phyloP scores from a whole-genome alignment of 345 rosid genomes.

The Camelina hispida region DNA sequence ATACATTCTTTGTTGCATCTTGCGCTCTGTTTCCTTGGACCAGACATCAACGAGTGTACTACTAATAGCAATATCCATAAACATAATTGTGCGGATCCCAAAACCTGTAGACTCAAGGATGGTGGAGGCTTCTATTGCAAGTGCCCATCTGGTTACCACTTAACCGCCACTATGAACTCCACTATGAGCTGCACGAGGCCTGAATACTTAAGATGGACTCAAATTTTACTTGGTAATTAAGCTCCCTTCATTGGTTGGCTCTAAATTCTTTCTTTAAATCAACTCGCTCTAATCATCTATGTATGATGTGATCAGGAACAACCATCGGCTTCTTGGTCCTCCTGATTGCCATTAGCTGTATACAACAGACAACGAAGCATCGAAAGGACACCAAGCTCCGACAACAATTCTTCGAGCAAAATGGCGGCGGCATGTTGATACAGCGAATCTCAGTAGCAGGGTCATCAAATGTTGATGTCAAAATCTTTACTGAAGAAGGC shows the following conservation, averaged over 20 bases:
- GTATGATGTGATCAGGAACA: background rate
- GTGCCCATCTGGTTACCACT: constrained; percentile 16
- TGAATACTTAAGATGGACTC: background rate
- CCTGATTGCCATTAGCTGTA: background rate
- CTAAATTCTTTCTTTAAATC: background rate
- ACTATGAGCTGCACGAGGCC: background rate
- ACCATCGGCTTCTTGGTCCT: constrained; percentile 19
- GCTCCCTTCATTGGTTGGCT: background rate
- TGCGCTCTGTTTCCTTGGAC: background rate
- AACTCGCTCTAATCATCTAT: background rate
- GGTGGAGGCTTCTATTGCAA: constrained; percentile 49
- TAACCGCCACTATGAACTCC: background rate
- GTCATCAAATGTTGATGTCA: constrained; percentile 19
- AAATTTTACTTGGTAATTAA: constrained; percentile 2
- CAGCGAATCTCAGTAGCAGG: constrained; percentile 28
- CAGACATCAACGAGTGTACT: constrained; percentile 24
- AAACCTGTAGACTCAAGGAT: background rate
- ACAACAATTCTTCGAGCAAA: constrained; percentile 34
- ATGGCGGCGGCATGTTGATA: background rate
- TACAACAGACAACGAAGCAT: background rate
- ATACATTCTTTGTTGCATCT: background rate
- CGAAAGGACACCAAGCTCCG: constrained; percentile 8
- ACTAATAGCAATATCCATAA: background rate
- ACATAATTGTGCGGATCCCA: constrained; percentile 18
- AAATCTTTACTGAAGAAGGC: constrained; percentile 38